Evolutionary conservation across 257 asterid genomes (phyloP).

Genomic region (Nicotiana otophora): DNA sequence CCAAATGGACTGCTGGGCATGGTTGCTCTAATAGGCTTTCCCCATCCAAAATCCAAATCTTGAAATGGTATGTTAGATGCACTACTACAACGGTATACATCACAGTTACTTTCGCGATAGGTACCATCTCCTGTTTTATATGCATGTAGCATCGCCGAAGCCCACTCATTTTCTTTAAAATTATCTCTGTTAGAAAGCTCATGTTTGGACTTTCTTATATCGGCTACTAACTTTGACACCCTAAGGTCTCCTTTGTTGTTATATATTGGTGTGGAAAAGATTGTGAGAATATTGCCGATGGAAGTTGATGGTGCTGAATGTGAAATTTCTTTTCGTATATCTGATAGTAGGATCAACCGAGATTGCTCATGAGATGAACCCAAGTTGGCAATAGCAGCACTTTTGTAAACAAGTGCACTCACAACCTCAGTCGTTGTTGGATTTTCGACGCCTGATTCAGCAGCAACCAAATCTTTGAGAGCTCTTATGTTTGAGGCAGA

Average conservation of each 20-base stretch:
- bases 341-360: neutral
- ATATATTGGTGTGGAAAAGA: neutral
- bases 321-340: neutral
- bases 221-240: neutral
- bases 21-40: neutral
- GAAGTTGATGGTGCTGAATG: neutral
- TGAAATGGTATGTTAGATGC: neutral
- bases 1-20: neutral
- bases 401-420: neutral
- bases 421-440: conserved; percentile 7
- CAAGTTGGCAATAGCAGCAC: neutral
- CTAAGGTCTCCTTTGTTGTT: neutral
- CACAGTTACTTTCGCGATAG: neutral
- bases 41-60: conserved; percentile 10
- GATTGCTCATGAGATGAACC: neutral
- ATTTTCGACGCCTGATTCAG: neutral
- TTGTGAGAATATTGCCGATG: neutral
- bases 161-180: neutral
- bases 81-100: neutral
- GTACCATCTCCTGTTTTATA: neutral
- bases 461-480: neutral
- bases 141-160: neutral
- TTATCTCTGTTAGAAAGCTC: neutral
- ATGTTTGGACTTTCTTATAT: neutral
- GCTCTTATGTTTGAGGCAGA: neutral